A percentile compares a stretch with the other conserved stretches of the same genome.
Evolutionary conservation across 441 rosid genomes (phyloP).

Genomic region (Adansonia gregorii): DNA sequence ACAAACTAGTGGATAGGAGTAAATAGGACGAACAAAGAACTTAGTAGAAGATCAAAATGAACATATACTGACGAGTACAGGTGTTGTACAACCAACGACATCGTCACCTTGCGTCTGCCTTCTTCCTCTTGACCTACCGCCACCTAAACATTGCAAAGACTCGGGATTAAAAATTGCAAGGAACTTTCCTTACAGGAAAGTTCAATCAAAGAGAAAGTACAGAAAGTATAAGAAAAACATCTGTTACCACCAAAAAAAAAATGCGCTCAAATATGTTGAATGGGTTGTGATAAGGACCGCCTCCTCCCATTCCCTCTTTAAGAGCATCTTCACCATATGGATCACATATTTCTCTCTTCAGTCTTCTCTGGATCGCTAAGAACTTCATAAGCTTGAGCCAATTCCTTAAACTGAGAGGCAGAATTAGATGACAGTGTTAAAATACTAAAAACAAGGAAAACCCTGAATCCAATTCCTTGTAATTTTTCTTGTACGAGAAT

Average conservation of each 20-base stretch:
- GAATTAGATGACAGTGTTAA: slow-evolving; percentile 17
- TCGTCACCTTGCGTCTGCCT: slow-evolving; percentile 51
- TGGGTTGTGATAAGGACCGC: slow-evolving; percentile 45
- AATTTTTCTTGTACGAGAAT: background rate
- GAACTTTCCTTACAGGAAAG: background rate
- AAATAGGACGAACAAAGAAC: background rate
- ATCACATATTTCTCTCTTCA: slow-evolving; percentile 48
- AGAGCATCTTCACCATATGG: slow-evolving; percentile 55
- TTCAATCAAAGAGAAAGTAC: background rate
- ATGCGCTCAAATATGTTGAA: slow-evolving; percentile 46
- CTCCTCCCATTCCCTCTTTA: slow-evolving; percentile 56
- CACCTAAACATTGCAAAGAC: slow-evolving; percentile 32
- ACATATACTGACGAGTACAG: background rate
- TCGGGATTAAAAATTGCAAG: background rate
- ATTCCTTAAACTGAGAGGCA: slow-evolving; percentile 45
- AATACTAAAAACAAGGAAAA: background rate
- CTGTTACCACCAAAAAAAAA: slow-evolving; percentile 46
- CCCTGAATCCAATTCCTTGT: background rate
- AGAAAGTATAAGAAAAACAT: background rate
- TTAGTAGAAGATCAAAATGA: background rate
- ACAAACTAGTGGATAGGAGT: background rate
- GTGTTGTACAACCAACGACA: slow-evolving; percentile 22
- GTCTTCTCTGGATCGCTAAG: slow-evolving; percentile 43
- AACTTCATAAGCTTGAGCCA: slow-evolving; percentile 51
- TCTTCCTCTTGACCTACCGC: slow-evolving; percentile 43